Evolutionary conservation across 2,329 filamentous ascomycete species (phyloP).

Genomic region (Cercospora canescens): DNA sequence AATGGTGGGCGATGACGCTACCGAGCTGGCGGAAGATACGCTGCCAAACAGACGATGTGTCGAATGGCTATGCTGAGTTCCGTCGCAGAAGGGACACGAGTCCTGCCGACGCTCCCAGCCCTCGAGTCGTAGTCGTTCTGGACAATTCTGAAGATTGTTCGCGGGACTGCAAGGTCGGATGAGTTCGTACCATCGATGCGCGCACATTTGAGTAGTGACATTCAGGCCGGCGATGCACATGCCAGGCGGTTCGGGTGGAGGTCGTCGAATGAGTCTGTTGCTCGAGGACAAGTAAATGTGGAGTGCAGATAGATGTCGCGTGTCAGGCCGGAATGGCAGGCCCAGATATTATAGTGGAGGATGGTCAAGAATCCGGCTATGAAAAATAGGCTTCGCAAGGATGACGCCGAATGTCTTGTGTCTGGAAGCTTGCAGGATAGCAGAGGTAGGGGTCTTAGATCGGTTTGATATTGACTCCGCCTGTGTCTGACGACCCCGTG

Average conservation of each 20-base stretch:
- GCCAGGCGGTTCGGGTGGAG: conserved; percentile 16
- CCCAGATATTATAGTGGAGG: conserved; percentile 9
- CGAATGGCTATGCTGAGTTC: conserved; percentile 38
- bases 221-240: conserved; percentile 55
- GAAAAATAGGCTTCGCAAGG: conserved; percentile 7
- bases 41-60: conserved; percentile 52
- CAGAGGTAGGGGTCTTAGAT: not conserved
- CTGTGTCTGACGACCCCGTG: not conserved
- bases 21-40: conserved; percentile 40
- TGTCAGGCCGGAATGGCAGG: not conserved
- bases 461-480: not conserved
- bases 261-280: not conserved
- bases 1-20: conserved; percentile 28
- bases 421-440: conserved; percentile 5
- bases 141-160: conserved; percentile 50
- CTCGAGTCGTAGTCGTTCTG: conserved; percentile 45
- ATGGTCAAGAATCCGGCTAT: conserved; percentile 5
- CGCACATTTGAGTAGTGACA: conserved; percentile 48
- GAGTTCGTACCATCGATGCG: conserved; percentile 53
- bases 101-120: conserved; percentile 53
- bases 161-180: conserved; percentile 44
- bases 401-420: conserved; percentile 13
- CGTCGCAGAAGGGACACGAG: conserved; percentile 49
- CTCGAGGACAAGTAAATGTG: conserved; percentile 1
- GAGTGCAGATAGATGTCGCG: not conserved